Evolutionary conservation across 371 early-diverging fungal species (phyloP), one percentile per base, ranked within the genome.

Genomic region (Mortierella sp.): DNA sequence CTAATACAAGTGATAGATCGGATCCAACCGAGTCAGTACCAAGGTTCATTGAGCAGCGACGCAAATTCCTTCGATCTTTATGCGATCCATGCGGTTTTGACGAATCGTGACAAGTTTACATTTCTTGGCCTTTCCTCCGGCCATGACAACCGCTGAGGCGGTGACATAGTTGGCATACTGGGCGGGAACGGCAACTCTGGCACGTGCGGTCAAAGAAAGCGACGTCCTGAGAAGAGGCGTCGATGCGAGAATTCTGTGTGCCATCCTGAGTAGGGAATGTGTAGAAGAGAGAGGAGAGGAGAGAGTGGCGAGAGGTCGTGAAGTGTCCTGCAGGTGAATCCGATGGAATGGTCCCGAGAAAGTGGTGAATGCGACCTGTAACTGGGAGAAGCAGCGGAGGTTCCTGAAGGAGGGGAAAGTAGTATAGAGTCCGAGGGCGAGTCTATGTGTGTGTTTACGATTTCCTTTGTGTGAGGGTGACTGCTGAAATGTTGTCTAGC

Each of bases 81-180:
- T 28, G 19, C 24, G 31, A 24, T 47, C 45, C 24, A 28, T 19
- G 70, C 70, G n/a, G 16, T n/a, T 65, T n/a, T 19, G 50, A 50
- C 24, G 55, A 21, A 60, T 52, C n/a, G 14, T 19, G 7, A 19
- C 21, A 0, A 45, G 44, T 47, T 11, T 80, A 80, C 80, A 80
- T 73, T 86, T 82, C 78, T 77, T 82, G 34, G 80, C 76, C 80
- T 86, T 82, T 68, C 50, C 81, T 52, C 73, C 81, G 11, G 87
- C 87, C 75, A 78, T 80, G 76, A 80, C 83, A 28, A 78, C 87
- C 45, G 83, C 76, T 3, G 87, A 86, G 70, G 87, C 83, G 9
- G 83, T 86, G 63, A 86, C 87, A 75, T 86, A 86, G 80, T 82
- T 86, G 76, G 87, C 87, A 70, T 80, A 82, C 76, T 86, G 87